Base-by-base conservation (phyloP, 1,139 yeast genomes). In the Taiozyma sp. region DNA sequence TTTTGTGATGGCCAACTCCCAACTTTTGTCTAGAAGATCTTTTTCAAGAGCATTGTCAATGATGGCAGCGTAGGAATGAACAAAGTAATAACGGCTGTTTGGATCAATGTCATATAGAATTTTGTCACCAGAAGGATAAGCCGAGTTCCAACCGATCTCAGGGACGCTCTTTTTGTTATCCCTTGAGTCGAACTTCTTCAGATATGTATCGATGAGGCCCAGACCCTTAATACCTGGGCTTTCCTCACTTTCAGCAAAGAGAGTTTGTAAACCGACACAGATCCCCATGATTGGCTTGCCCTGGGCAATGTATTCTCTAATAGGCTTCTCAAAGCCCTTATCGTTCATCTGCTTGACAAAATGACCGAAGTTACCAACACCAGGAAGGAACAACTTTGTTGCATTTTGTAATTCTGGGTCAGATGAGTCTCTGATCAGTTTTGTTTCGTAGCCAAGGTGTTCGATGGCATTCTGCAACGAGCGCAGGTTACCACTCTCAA, bases 321-420 rank as follows among this genome's bases (percentile, higher is more conserved):
- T 72, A 0, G 95, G 95, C 35, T 73, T 77, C 13, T 76, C 80
- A 52, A 93, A 80, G 0, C 83, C 80, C 53, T 87, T 75, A 3
- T 73, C 73, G 49, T 75, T 76, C 48, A 93, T 68, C 59, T 87
- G 81, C 49, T 79, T 80, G 55, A 90, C 89, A 66, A 93, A 91
- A 66, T 93, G 98, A 42, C 96, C 99, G 68, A 82, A 93, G 66
- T 90, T 91, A 29, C 99, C 99, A 6, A 93, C 99, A 28, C 99
- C 99, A 14, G 99, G 99, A 43, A 93, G 77, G 50, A 88, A 73
- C 54, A 88, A 70, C 61, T 73, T 80, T 45, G 74, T 71, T 47
- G 85, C 84, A 14, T 71, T 64, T n/a, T 64, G 52, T 43, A 81
- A 67, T 46, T 70, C 71, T 37, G 74, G 72, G 51, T 76, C 78